These are phyloP conservation scores for Sherardia arvensis DNA, from an alignment of 257 asterid genomes.

Conservation along the genomic window DNA sequence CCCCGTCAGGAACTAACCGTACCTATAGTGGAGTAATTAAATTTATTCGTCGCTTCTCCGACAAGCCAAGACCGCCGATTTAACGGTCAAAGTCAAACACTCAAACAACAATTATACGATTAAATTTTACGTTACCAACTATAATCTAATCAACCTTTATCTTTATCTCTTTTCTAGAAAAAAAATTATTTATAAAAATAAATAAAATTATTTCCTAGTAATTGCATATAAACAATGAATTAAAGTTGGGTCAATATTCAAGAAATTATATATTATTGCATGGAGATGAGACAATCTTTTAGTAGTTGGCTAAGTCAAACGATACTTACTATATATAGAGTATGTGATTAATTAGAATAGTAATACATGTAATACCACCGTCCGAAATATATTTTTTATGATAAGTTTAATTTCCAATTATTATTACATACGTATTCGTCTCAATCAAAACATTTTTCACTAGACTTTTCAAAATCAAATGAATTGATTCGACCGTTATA, in stretches of 20 bases:
- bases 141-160: background rate
- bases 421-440: no score
- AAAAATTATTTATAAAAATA: no score
- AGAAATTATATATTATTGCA: background rate
- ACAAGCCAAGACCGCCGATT: constrained; percentile 22
- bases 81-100: constrained; percentile 12
- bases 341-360: background rate
- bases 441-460: no score
- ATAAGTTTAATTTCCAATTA: no score
- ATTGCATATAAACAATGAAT: background rate
- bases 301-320: background rate
- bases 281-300: background rate
- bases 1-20: constrained; percentile 15
- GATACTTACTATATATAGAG: no score
- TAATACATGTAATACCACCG: no score
- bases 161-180: background rate
- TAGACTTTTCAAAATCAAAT: no score
- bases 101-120: background rate
- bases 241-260: background rate
- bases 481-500: no score
- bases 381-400: no score
- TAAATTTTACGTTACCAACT: background rate
- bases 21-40: background rate
- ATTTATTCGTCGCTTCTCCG: constrained; percentile 11
- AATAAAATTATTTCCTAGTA: background rate